Evolutionary conservation across 2,329 filamentous ascomycete species (phyloP), one percentile per base, ranked within the genome.

Genomic region (Allantophomopsis cytisporea): DNA sequence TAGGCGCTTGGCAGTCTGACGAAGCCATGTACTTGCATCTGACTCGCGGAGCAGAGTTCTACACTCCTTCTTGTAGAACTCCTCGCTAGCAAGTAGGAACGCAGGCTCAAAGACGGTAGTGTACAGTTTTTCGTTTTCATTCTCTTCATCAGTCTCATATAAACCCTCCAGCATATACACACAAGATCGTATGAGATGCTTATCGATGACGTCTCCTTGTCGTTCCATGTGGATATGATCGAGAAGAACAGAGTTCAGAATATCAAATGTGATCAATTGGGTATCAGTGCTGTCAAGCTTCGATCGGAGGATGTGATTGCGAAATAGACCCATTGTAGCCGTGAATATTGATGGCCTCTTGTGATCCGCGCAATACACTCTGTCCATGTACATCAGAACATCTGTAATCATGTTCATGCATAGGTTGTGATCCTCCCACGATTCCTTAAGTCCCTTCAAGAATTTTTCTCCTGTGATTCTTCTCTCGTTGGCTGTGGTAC

Each of bases 321-420:
- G 78, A 58, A 94, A 98, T 2, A 95, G 67, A 2, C 80, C 80
- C 67, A 98, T 94, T 2, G 85, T 80, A 8, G 82, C 76, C 12
- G 80, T 74, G 55, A 88, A 95, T 40, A 95, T 91, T 1, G 83
- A 82, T 0, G 85, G 80, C 44, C 72, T 71, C 5, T 76, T 71
- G 43, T 78, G 73, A 45, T 93, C 86, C 30, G 77, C 68, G 37
- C 77, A 81, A 52, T 83, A 87, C 20, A 88, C 80, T 37, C 87
- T 81, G 55, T 98, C 89, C 68, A 98, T 85, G 55, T 95, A 95
- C 87, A 96, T 95, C 38, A 96, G 69, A 23, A 96, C 86, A 58
- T 96, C 91, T 4, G 88, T 87, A 38, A 86, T 80, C 89, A 96
- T 96, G 54, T 86, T 87, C 84, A 94, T 94, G 35, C 83, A 88